Evolutionary conservation across 306 rosid species (phyloP).

Genomic region (Prosopis cineraria): DNA sequence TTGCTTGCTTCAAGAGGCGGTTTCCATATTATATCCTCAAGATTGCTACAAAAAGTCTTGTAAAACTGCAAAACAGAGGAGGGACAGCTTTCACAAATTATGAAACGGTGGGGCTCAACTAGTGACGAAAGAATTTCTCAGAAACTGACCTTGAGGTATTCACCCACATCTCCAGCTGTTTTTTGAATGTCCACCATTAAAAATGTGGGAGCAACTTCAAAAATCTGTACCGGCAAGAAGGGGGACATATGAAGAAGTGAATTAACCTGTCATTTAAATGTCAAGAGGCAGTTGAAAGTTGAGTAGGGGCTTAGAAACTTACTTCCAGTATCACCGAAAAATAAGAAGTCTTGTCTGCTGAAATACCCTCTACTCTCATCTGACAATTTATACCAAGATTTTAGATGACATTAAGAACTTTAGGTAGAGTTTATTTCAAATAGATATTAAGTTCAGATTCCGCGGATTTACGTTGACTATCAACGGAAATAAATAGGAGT

Average conservation of each 20-base stretch:
- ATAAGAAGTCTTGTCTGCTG: conserved; percentile 59
- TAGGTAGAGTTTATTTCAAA: background rate
- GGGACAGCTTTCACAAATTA: background rate
- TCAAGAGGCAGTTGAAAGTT: conserved; percentile 10
- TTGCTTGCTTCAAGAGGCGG: conserved; percentile 68
- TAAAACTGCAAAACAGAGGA: conserved; percentile 60
- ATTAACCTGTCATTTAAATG: conserved; percentile 5
- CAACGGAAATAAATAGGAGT: background rate
- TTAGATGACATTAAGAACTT: conserved; percentile 16
- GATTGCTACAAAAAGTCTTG: conserved; percentile 77
- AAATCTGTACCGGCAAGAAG: conserved; percentile 50
- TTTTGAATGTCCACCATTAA: conserved; percentile 87
- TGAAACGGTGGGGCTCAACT: background rate
- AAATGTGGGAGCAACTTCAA: conserved; percentile 87
- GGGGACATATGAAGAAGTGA: background rate
- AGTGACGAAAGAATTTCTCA: background rate
- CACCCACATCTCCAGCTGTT: conserved; percentile 83
- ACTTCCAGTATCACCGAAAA: conserved; percentile 88
- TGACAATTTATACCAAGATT: conserved; percentile 42
- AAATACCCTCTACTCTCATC: conserved; percentile 93
- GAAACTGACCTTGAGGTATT: conserved; percentile 76
- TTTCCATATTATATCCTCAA: conserved; percentile 95
- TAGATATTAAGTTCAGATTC: conserved; percentile 2
- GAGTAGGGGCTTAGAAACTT: conserved; percentile 36
- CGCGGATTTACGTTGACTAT: background rate